Evolutionary conservation across 768 basidiomycete species (phyloP), one percentile per base, ranked within the genome.

Genomic region (Amylocystis lapponica): DNA sequence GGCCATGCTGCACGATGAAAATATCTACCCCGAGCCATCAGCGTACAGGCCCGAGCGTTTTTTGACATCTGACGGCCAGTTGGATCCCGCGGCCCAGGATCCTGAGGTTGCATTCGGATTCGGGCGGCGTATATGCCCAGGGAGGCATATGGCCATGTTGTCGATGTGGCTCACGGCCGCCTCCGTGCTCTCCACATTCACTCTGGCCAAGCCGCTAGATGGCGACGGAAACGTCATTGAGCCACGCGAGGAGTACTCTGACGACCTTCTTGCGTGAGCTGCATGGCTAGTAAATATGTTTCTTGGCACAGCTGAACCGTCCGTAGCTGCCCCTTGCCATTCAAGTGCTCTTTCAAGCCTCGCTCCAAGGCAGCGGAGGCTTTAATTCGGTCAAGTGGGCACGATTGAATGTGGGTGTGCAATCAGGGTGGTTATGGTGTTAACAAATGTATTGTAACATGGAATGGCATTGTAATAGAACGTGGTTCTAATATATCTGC

Each of bases 1-100:
- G 49, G 39, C 49, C 0, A 66, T 82, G 33, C 64, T 71, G 5
- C 77, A 78, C 50, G 79, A 83, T 53, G 66, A 74, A 25, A 30
- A 32, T 11, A 44, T 52, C 7, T 70, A 64, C 39, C 39, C 52
- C 3, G 48, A 66, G 35, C 68, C 68, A 14, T 44, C 46, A 17
- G 37, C 12, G n/a, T 59, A 57, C 47, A 36, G 43, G 27, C 58
- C 58, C 8, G 58, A 60, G 39, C 49, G 60, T n/a, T 58, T 53
- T 44, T 46, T 59, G 19, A 48, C 46, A 25, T 17, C 43, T 19
- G 45, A 57, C 39, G 50, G 51, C 21, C 42, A 38, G n/a, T 41
- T 49, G 30, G 45, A 50, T 21, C 16, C 32, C 16, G 37, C 42
- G n/a, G 43, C 48, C 41, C 23, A 44, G 5, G 52, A 53, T 31